Conservation (phyloP, 2,329 filamentous ascomycete species). For the Westerdykella sp. region DNA sequence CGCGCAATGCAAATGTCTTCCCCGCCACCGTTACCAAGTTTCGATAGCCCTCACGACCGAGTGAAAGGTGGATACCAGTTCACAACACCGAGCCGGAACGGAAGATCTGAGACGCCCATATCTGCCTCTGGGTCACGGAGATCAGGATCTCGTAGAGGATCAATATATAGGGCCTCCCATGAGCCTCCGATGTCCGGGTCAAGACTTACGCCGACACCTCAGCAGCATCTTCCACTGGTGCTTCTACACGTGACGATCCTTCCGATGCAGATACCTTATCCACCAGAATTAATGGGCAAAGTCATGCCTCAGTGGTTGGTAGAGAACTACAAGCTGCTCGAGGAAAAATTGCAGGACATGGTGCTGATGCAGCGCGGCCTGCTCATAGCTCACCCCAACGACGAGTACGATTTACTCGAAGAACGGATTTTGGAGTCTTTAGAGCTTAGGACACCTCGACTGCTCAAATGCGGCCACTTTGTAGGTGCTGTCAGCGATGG, state of each 20-base stretch:
- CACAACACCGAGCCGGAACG: constrained; percentile 26
- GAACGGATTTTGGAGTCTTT: constrained; percentile 69
- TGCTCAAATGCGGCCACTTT: constrained; percentile 73
- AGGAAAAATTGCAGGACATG: constrained; percentile 65
- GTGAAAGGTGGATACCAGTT: constrained; percentile 29
- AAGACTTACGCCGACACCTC: constrained; percentile 22
- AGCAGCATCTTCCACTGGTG: constrained; percentile 60
- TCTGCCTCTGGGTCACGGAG: constrained; percentile 23
- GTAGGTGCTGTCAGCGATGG: constrained; percentile 38
- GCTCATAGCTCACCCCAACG: constrained; percentile 69
- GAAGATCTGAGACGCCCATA: constrained; percentile 23
- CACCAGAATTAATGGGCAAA: constrained; percentile 43
- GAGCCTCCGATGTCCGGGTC: constrained; percentile 17
- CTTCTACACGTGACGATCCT: constrained; percentile 72
- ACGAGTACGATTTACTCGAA: constrained; percentile 73
- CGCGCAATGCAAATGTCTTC: constrained; percentile 68
- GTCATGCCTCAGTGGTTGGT: constrained; percentile 47
- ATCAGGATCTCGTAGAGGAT: constrained; percentile 24
- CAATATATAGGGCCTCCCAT: constrained; percentile 38
- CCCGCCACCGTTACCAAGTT: constrained; percentile 34
- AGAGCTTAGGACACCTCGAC: constrained; percentile 63
- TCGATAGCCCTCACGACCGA: constrained; percentile 26
- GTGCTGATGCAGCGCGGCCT: constrained; percentile 64
- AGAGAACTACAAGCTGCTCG: constrained; percentile 60
- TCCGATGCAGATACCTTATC: constrained; percentile 61